Evolutionary conservation across 257 asterid genomes (phyloP), one percentile per base, ranked within the genome.

Genomic region (Solanum infundibuliforme): DNA sequence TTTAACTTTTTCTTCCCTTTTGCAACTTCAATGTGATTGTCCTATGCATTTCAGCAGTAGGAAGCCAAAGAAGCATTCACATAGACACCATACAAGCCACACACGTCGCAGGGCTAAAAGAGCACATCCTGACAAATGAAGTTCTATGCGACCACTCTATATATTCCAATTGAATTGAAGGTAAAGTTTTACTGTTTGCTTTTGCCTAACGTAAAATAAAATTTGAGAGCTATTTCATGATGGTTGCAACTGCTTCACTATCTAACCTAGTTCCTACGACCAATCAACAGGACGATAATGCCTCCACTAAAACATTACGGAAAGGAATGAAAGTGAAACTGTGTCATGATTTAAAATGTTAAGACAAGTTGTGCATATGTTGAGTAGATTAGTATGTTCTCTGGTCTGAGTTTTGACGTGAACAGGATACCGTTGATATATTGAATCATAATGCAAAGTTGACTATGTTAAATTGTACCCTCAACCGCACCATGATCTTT

Each of bases 61-160:
- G 84, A 90, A 87, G 81, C 94, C 90, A 68, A 91, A 88, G 90
- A 92, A 86, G 86, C 93, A 55, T 13, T 43, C 83, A 16, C 92
- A 66, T 4, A 88, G 60, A 79, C 88, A 89, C 86, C 90, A 74
- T 60, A 86, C 89, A 85, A 72, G 84, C 87, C 93, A 90, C 79
- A 83, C 90, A 21, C 92, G 90, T 74, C 91, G 89, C 69, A 88
- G 89, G 87, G 83, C 84, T 32, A 92, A 87, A 87, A 88, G 91
- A 75, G 86, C 12, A 7, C 90, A 92, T 85, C 34, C 87, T 73
- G 89, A 87, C 60, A 88, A 87, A 55, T 86, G 90, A 92, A 76
- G 43, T 43, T 81, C 66, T 58, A 5, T n/a, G 55, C 71, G 35
- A 77, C 66, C 55, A 74, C 73, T 43, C 41, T 11, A 16, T 32